phyloP scores from a whole-genome alignment of 2,329 filamentous ascomycete species.

The Cladosporium cucumerinum region DNA sequence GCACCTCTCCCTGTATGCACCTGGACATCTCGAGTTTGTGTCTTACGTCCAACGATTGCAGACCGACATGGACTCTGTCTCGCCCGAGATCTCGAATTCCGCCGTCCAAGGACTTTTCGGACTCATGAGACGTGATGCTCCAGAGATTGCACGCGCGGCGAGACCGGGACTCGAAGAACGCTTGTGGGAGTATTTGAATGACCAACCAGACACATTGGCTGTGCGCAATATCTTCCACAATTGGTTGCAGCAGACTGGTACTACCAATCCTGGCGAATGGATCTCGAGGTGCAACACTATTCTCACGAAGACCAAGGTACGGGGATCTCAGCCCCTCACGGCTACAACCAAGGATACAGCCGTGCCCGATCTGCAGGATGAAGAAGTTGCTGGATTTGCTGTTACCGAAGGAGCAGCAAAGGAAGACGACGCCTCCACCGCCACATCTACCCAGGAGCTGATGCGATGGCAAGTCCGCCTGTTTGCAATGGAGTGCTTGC shows the following conservation, averaged over 20 bases:
- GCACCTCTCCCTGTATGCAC: slow-evolving; percentile 87
- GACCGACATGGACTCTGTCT: slow-evolving; percentile 67
- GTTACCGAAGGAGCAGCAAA: slow-evolving; percentile 60
- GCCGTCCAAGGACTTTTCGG: slow-evolving; percentile 88
- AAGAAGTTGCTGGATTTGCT: slow-evolving; percentile 94
- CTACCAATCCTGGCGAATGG: slow-evolving; percentile 79
- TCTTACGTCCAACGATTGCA: slow-evolving; percentile 83
- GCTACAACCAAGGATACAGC: slow-evolving; percentile 47
- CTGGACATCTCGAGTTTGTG: slow-evolving; percentile 77
- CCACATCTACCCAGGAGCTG: slow-evolving; percentile 67
- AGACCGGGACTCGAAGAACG: slow-evolving; percentile 81
- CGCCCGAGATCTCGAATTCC: slow-evolving; percentile 68
- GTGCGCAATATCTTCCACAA: slow-evolving; percentile 86
- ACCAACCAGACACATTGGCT: slow-evolving; percentile 68
- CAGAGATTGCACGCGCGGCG: slow-evolving; percentile 74
- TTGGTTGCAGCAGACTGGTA: slow-evolving; percentile 87
- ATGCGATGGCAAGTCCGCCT: slow-evolving; percentile 93
- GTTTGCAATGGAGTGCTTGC: slow-evolving; percentile 86
- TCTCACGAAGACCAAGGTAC: slow-evolving; percentile 78
- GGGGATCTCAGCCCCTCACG: slow-evolving; percentile 52
- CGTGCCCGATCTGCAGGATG: slow-evolving; percentile 81
- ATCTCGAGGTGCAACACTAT: slow-evolving; percentile 83
- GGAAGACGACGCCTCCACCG: slow-evolving; percentile 40
- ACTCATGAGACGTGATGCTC: slow-evolving; percentile 87
- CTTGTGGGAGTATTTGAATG: slow-evolving; percentile 85